Base-by-base conservation (phyloP, 495 filamentous ascomycete genomes). In the Peziza echinospora region DNA sequence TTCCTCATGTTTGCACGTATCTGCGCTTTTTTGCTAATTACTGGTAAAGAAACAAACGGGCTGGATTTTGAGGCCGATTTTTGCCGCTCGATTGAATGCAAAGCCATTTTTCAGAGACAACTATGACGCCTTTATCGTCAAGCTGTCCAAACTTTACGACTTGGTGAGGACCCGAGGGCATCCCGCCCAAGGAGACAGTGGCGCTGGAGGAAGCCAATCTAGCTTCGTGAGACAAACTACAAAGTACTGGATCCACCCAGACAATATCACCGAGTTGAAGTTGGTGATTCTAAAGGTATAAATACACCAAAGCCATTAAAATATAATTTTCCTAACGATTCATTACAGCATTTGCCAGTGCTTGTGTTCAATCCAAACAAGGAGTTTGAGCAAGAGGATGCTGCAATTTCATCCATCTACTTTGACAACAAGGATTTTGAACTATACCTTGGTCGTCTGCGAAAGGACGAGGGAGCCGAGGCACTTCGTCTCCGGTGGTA, bases 21-120 rank as follows among this genome's bases (percentile, higher is more conserved):
- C 9, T 0, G 30, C 10, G 2, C 0, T 23, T 34, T 21, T 21
- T 24, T 45, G 54, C 61, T 64, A 51, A 66, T 58, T 41, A 51
- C 46, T 53, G 21, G 52, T 44, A 19, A 51, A 91, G 81, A 99
- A 99, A 82, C 68, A 81, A 72, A 99, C 89, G 0, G 67, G 73
- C 26, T 96, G 91, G 91, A 76, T 86, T 54, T 71, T 99, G 26
- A 87, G 78, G 52, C 91, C 89, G 16, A 82, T 91, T 13, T 99
- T 99, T 60, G 85, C 86, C 9, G 76, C 87, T 5, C 76, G 86
- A 21, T 71, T 99, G 52, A 89, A 89, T 57, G 83, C 83, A 6
- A 93, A 93, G 58, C 86, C 89, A 0, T 99, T 99, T 63, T 99
- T 91, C 68, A 85, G 86, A 58, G 87, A 93, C 50, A 93, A 99